Conservation (phyloP, 768 basidiomycete species). For the Mycena venus region DNA sequence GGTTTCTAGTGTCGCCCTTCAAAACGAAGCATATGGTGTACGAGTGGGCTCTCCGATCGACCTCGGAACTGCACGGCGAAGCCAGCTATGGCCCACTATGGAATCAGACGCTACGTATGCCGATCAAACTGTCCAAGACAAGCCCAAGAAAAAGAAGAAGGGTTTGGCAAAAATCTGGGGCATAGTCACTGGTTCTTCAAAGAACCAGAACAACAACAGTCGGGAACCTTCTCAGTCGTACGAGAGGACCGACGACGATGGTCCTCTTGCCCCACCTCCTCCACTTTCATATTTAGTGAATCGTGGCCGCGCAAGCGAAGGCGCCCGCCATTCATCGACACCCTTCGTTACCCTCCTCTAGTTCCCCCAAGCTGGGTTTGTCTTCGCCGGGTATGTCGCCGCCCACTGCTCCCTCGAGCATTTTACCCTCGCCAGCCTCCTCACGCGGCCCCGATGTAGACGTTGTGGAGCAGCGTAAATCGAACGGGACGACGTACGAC, state of each 20-base stretch:
- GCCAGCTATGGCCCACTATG: conserved; percentile 65
- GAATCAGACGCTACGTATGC: conserved; percentile 48
- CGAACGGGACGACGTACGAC: conserved; percentile 54
- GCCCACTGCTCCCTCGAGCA: conserved; percentile 81
- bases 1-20: conserved; percentile 76
- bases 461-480: conserved; percentile 55
- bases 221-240: conserved; percentile 52
- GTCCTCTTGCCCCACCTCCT: conserved; percentile 90
- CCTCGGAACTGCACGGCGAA: conserved; percentile 58
- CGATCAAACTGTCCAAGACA: conserved; percentile 51
- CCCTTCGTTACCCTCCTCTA: conserved; percentile 74
- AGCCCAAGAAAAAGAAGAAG: conserved; percentile 82
- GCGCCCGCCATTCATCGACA: conserved; percentile 74
- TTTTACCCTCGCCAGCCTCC: conserved; percentile 81
- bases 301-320: conserved; percentile 63
- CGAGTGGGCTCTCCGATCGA: conserved; percentile 50
- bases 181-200: conserved; percentile 73
- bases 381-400: conserved; percentile 78
- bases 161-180: conserved; percentile 88
- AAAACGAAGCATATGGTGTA: conserved; percentile 66
- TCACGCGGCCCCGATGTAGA: conserved; percentile 75
- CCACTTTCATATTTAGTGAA: conserved; percentile 90
- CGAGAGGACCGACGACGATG: conserved; percentile 73
- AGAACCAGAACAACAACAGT: conserved; percentile 51
- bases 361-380: conserved; percentile 67